A percentile compares a stretch with the other conserved stretches of the same genome.
Evolutionary conservation across 441 rosid genomes (phyloP).

Genomic region (Syzygium malaccense): DNA sequence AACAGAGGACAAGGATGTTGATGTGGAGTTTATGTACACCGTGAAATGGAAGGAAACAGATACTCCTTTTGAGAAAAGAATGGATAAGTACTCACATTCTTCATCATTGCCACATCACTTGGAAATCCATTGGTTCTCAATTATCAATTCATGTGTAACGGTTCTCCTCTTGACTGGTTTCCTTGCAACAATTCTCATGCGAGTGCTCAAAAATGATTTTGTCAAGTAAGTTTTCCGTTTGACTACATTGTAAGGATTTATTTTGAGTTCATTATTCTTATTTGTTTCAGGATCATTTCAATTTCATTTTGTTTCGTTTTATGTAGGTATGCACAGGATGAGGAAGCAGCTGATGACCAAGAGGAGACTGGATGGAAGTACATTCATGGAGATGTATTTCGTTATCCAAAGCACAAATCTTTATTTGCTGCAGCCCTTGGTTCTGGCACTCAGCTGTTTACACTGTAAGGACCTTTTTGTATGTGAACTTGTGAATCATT

Average conservation of each 20-base stretch:
- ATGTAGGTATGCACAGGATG: slow-evolving; percentile 75
- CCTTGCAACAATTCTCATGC: slow-evolving; percentile 86
- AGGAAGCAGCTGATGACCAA: slow-evolving; percentile 81
- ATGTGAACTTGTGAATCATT: not conserved
- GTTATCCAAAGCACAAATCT: slow-evolving; percentile 69
- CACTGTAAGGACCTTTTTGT: slow-evolving; percentile 41
- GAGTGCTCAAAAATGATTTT: slow-evolving; percentile 82
- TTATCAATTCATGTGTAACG: slow-evolving; percentile 72
- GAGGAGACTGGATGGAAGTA: slow-evolving; percentile 97
- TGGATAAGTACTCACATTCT: slow-evolving; percentile 75
- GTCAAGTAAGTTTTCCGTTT: slow-evolving; percentile 35
- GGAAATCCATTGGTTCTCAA: slow-evolving; percentile 87
- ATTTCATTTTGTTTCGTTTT: not conserved
- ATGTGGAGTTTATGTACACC: slow-evolving; percentile 65
- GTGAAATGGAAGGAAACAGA: slow-evolving; percentile 87
- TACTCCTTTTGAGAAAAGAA: slow-evolving; percentile 65
- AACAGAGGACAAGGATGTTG: slow-evolving; percentile 62
- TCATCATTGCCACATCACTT: slow-evolving; percentile 77
- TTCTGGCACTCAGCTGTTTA: slow-evolving; percentile 61
- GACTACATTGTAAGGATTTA: not conserved
- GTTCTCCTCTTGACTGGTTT: slow-evolving; percentile 84
- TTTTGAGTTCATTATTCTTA: not conserved
- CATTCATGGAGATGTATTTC: slow-evolving; percentile 81
- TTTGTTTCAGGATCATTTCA: not conserved
- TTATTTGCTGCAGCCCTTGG: slow-evolving; percentile 68